These are phyloP conservation scores for Mortierella sp. DNA, from an alignment of 371 early-diverging fungal genomes.

Conservation along the genomic window DNA sequence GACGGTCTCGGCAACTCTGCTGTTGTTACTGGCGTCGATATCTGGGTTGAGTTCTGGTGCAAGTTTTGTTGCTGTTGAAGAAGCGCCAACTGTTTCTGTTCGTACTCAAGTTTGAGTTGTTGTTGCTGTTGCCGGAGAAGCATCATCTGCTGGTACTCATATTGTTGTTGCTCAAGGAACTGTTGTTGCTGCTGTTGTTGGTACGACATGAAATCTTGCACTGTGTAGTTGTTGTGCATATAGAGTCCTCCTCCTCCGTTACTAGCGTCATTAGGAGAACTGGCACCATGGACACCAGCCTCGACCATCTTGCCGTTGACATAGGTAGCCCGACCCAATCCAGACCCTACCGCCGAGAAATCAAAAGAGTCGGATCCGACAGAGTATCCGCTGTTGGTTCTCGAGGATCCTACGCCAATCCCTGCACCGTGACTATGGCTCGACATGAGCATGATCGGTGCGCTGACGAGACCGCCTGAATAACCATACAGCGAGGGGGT, in stretches of 20 bases:
- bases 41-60: conserved; percentile 23
- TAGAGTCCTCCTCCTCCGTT: conserved; percentile 13
- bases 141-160: conserved; percentile 33
- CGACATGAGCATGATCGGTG: conserved; percentile 30
- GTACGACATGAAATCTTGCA: conserved; percentile 53
- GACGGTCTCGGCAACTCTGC: neutral
- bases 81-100: conserved; percentile 25
- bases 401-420: conserved; percentile 9
- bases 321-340: conserved; percentile 50
- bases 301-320: conserved; percentile 49
- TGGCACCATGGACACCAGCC: conserved; percentile 31
- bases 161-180: conserved; percentile 33
- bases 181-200: conserved; percentile 52
- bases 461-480: conserved; percentile 21
- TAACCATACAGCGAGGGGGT: conserved; percentile 20
- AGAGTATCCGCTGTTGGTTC: conserved; percentile 44
- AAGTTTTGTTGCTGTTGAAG: conserved; percentile 25
- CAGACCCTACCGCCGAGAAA: conserved; percentile 31
- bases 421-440: conserved; percentile 5
- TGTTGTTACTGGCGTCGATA: neutral
- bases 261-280: neutral
- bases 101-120: conserved; percentile 34
- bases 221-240: conserved; percentile 37
- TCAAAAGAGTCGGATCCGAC: conserved; percentile 43
- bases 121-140: conserved; percentile 38